A percentile compares a stretch with the other conserved stretches of the same genome.
Conservation (phyloP, 2,329 filamentous ascomycete species). For the Eutypella sp. region DNA sequence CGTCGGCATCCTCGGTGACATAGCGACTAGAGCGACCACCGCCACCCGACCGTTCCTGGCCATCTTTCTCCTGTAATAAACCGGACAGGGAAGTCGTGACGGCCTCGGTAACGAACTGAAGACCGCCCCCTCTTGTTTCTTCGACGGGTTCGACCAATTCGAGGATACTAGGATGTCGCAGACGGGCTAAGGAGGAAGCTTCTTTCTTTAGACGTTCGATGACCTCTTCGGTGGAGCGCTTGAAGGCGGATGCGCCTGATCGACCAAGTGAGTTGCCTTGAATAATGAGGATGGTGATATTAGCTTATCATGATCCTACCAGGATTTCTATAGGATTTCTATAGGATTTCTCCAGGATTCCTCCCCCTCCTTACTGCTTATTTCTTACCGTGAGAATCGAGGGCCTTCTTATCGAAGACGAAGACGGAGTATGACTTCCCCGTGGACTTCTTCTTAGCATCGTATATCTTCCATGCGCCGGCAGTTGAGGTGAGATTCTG, state of each 20-base stretch:
- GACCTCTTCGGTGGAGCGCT: slow-evolving; percentile 81
- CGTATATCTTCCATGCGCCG: slow-evolving; percentile 95
- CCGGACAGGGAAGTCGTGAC: slow-evolving; percentile 85
- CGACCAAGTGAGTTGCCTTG: slow-evolving; percentile 51
- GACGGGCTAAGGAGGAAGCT: slow-evolving; percentile 77
- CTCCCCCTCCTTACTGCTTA: too few relatives aligned
- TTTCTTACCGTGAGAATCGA: slow-evolving; percentile 59
- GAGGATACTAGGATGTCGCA: slow-evolving; percentile 86
- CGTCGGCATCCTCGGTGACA: slow-evolving; percentile 74
- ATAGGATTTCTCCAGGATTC: too few relatives aligned
- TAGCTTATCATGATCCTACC: too few relatives aligned
- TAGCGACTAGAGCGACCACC: slow-evolving; percentile 71
- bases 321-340: too few relatives aligned
- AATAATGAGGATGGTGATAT: not conserved
- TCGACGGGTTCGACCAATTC: slow-evolving; percentile 94
- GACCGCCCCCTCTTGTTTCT: slow-evolving; percentile 81
- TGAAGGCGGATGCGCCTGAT: slow-evolving; percentile 64
- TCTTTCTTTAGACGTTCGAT: slow-evolving; percentile 88
- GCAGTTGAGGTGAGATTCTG: slow-evolving; percentile 71
- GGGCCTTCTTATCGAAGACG: slow-evolving; percentile 83
- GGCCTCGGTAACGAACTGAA: slow-evolving; percentile 93
- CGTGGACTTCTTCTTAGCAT: slow-evolving; percentile 94
- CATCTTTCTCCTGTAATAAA: slow-evolving; percentile 81
- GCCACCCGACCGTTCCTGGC: slow-evolving; percentile 68
- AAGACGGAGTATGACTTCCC: slow-evolving; percentile 88